phyloP scores from a whole-genome alignment of 805 yeast species.

The Sungouiozyma ichnusensis region DNA sequence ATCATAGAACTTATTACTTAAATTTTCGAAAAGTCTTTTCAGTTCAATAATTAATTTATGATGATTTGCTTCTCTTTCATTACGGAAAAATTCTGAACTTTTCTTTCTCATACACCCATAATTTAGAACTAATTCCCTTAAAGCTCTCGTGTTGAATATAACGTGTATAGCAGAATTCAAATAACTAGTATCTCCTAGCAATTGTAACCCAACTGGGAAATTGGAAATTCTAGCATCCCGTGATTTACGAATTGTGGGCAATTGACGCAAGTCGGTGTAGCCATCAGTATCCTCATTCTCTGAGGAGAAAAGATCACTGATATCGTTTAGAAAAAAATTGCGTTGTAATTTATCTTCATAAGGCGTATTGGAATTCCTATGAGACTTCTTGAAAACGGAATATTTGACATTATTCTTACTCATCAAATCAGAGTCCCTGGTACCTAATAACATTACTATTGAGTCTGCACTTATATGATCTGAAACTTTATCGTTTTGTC shows the following conservation, averaged over 20 bases:
- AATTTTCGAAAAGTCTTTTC: constrained; percentile 32
- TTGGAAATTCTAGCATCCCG: neutral
- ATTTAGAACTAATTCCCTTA: constrained; percentile 49
- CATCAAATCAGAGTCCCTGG: constrained; percentile 50
- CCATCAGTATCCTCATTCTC: neutral
- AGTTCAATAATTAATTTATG: constrained; percentile 38
- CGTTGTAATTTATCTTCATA: neutral
- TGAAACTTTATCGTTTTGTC: constrained; percentile 28
- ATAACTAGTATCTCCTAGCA: constrained; percentile 92
- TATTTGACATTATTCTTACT: neutral
- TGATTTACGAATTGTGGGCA: neutral
- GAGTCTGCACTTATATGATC: constrained; percentile 53
- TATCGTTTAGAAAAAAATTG: neutral
- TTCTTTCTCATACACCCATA: constrained; percentile 35
- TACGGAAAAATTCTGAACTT: constrained; percentile 6
- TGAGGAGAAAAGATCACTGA: neutral
- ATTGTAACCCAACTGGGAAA: constrained; percentile 80
- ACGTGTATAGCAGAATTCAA: constrained; percentile 82
- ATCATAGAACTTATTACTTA: constrained; percentile 30
- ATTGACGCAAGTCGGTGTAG: neutral
- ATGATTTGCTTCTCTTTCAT: constrained; percentile 20
- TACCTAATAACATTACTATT: constrained; percentile 78
- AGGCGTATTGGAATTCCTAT: neutral
- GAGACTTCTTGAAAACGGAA: neutral
- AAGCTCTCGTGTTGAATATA: constrained; percentile 64